phyloP scores from a whole-genome alignment of 768 basidiomycete species.

The Psilocybe azurescens region DNA sequence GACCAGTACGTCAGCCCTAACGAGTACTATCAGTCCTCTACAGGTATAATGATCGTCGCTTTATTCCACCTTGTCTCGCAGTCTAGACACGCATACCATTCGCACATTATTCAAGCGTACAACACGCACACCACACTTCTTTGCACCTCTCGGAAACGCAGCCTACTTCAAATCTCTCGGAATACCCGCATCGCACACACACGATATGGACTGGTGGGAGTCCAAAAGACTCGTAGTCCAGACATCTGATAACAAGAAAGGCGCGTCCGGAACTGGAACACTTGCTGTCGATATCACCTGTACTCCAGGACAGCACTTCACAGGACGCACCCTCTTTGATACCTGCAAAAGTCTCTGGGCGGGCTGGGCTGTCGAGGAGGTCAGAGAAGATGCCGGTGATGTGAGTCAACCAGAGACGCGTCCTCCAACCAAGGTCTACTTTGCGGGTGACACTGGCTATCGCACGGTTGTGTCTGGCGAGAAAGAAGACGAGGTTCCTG shows the following conservation, averaged over 20 bases:
- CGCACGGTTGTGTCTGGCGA: conserved; percentile 50
- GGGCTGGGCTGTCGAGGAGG: conserved; percentile 66
- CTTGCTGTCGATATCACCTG: conserved; percentile 54
- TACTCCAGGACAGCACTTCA: conserved; percentile 71
- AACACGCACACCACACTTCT: conserved; percentile 50
- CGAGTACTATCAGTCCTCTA: background rate
- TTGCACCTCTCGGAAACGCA: conserved; percentile 61
- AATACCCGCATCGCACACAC: conserved; percentile 42
- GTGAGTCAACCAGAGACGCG: conserved; percentile 2
- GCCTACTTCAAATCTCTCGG: conserved; percentile 44
- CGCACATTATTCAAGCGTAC: conserved; percentile 37
- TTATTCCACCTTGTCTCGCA: conserved; percentile 16
- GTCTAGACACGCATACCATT: conserved; percentile 52
- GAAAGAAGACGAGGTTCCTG: conserved; percentile 55
- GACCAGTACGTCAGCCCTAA: conserved; percentile 43
- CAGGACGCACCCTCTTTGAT: conserved; percentile 54
- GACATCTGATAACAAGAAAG: conserved; percentile 8
- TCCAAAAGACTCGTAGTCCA: conserved; percentile 41
- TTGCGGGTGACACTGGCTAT: conserved; percentile 77
- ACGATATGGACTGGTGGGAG: conserved; percentile 74
- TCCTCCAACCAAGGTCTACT: conserved; percentile 49
- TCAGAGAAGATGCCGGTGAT: conserved; percentile 35
- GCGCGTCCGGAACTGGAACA: background rate
- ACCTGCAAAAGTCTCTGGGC: conserved; percentile 67
- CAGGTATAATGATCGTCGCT: background rate